A percentile compares a stretch with the other conserved stretches of the same genome.
These are phyloP conservation scores for Populus nigra DNA, from an alignment of 345 rosid genomes.

Conservation along the genomic window DNA sequence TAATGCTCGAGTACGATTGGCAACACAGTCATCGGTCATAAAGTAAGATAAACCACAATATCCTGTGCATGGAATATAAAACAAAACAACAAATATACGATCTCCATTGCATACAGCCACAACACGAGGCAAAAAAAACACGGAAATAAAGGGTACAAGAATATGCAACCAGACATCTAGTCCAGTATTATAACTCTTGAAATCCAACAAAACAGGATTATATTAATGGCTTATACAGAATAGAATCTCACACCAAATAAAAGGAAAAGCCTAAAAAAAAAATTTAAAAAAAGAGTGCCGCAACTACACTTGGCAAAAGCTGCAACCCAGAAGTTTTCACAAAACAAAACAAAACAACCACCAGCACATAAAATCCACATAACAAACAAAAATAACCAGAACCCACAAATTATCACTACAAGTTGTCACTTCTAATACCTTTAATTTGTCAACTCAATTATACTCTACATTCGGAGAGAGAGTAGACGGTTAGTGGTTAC, in stretches of 20 bases:
- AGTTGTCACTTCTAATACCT: background rate
- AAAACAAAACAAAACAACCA: background rate
- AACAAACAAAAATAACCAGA: background rate
- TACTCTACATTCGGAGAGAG: background rate
- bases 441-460: background rate
- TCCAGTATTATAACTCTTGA: background rate
- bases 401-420: no score
- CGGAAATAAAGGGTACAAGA: background rate
- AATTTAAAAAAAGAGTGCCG: no score
- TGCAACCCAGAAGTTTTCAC: conserved; percentile 5
- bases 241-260: background rate
- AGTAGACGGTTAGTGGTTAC: background rate
- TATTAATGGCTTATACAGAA: background rate
- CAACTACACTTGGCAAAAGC: background rate
- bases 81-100: background rate
- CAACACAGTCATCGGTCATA: background rate
- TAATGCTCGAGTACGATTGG: background rate
- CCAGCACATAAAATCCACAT: background rate
- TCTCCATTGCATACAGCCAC: background rate
- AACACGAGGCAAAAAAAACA: background rate
- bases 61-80: background rate
- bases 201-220: background rate
- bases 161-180: background rate
- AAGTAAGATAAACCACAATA: no score
- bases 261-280: background rate